These are phyloP conservation scores for Colletotrichum lupini DNA, from an alignment of 2,329 filamentous ascomycete genomes.

Conservation along the genomic window DNA sequence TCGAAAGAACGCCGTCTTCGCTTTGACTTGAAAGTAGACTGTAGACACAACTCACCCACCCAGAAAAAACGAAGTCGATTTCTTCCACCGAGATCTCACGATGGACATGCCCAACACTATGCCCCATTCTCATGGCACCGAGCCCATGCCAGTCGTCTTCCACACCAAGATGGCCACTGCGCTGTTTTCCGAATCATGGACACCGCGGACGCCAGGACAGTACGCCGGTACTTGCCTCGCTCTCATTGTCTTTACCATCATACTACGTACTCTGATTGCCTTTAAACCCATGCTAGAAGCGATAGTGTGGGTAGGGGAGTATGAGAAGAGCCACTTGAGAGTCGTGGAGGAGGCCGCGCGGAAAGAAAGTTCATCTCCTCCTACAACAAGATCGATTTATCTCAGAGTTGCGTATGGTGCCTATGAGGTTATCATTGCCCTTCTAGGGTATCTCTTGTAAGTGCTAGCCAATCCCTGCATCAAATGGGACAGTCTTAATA, in stretches of 20 bases:
- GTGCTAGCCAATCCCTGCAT: constrained; percentile 52
- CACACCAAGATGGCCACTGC: constrained; percentile 16
- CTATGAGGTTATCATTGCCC: constrained; percentile 14
- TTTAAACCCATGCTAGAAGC: constrained; percentile 16
- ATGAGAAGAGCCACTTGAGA: background rate
- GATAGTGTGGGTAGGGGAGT: background rate
- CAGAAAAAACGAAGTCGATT: background rate
- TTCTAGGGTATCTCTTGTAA: constrained; percentile 78
- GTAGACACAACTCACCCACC: background rate
- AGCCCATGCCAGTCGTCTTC: constrained; percentile 23
- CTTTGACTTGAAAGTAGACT: background rate
- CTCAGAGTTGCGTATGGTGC: background rate
- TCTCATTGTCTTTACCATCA: background rate
- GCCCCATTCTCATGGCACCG: background rate
- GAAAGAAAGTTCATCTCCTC: background rate
- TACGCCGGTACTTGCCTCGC: constrained; percentile 22
- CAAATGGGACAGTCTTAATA: background rate
- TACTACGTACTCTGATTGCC: constrained; percentile 22
- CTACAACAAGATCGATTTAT: background rate
- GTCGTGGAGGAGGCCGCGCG: background rate
- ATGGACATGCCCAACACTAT: background rate
- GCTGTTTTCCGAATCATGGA: constrained; percentile 8
- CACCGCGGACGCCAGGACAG: background rate
- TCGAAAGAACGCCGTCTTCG: background rate
- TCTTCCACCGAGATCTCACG: background rate